Base-by-base conservation (phyloP, 108 stramenopile species). In the Cylindrotheca closterium region DNA sequence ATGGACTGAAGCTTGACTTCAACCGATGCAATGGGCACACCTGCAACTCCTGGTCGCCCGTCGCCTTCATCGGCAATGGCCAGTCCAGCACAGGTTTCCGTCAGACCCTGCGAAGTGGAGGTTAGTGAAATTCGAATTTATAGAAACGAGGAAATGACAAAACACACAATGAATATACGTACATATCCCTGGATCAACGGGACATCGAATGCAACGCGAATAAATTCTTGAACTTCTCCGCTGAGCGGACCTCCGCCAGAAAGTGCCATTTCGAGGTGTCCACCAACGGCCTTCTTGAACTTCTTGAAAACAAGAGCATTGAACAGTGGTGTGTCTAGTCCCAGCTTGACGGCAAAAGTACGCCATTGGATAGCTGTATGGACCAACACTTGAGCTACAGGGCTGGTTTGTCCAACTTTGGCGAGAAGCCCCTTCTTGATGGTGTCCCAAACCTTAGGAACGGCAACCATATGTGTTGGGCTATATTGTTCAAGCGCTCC, bases 381-480 rank as follows among this genome's bases (percentile, higher is more conserved):
- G 47, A 89, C 83, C 37, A 95, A 61, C 31, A 77, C 74, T 54
- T 87, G 79, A n/a, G 72, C 77, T 21, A 93, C 74, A n/a, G 79
- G 78, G 15, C 84, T 78, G 24, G 77, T 83, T 3, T 62, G 60
- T 7, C 80, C 79, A 32, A 95, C 81, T 75, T 92, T 92, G 49
- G 89, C 89, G 56, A 88, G 64, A 51, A 92, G 69, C 27, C 89
- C 94, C 67, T 95, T 95, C 70, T 95, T 95, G 74, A 95, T 92
- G 58, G 88, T 80, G 73, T 96, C 95, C 95, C 95, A 96, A 78
- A 96, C 87, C 70, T 95, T 95, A 31, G 94, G 94, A 33, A 95
- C 94, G 10, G 82, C 94, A 25, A 84, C 89, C 89, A 95, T 89
- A 59, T 88, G 55, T 12, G 91, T 90, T 29, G 94, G 94, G 3